Percentiles rank a stretch among this genome's conserved stretches.
These are phyloP conservation scores for Kuraishia piskuri DNA, from an alignment of 805 yeast species.

Conservation along the genomic window DNA sequence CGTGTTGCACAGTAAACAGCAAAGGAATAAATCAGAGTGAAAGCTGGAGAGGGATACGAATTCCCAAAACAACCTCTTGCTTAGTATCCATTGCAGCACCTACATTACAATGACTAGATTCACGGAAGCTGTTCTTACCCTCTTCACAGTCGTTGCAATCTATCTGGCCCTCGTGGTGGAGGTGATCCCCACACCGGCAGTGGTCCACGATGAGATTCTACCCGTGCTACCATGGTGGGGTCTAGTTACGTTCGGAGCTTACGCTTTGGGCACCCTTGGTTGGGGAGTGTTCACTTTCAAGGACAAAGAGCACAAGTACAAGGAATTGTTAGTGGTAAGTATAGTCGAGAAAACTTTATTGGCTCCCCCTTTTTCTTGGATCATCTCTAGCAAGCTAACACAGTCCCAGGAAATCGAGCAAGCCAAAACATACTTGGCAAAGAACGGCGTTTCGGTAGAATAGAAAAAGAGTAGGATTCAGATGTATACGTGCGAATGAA, in stretches of 20 bases:
- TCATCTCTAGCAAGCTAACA: too few relatives aligned
- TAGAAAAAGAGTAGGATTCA: constrained; percentile 6
- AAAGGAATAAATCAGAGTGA: too few relatives aligned
- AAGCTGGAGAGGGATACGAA: too few relatives aligned
- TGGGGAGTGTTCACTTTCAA: constrained; percentile 62
- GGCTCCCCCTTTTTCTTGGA: not conserved
- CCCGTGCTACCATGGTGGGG: constrained; percentile 69
- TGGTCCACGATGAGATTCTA: constrained; percentile 41
- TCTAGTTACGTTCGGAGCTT: constrained; percentile 59
- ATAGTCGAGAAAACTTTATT: not conserved
- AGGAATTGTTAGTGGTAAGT: constrained; percentile 38
- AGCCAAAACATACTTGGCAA: constrained; percentile 50
- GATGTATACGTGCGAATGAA: not conserved
- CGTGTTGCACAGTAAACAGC: not conserved
- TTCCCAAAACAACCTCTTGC: too few relatives aligned
- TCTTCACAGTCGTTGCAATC: constrained; percentile 37
- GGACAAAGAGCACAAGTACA: constrained; percentile 60
- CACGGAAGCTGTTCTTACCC: constrained; percentile 43
- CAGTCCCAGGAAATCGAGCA: constrained; percentile 42
- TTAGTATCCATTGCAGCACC: too few relatives aligned
- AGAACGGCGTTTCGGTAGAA: constrained; percentile 47
- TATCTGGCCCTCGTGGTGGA: constrained; percentile 45
- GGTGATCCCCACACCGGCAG: constrained; percentile 43
- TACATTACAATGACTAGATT: constrained; percentile 57
- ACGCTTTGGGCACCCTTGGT: constrained; percentile 60